phyloP scores from a whole-genome alignment of 306 rosid genomes.

The Casuarina cunninghamiana region DNA sequence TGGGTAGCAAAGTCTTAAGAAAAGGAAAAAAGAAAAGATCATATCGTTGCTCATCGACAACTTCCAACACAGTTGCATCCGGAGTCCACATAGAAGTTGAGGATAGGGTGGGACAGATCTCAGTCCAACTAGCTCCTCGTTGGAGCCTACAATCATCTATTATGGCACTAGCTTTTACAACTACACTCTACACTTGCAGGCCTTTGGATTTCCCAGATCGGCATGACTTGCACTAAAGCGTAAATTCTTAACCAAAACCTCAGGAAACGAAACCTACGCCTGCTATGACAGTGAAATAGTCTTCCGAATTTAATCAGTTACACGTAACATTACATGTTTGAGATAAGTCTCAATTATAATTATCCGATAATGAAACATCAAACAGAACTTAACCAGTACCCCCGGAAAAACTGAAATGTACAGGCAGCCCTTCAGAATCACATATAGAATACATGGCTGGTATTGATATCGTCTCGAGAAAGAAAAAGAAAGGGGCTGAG shows the following conservation, averaged over 20 bases:
- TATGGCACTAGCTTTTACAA: background rate
- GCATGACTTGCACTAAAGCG: background rate
- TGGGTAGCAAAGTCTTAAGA: too few species aligned
- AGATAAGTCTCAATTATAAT: slow-evolving; percentile 11
- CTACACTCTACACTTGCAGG: background rate
- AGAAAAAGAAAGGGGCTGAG: slow-evolving; percentile 21
- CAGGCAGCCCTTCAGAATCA: slow-evolving; percentile 24
- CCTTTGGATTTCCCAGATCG: background rate
- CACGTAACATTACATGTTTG: slow-evolving; percentile 13
- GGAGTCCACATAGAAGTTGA: too few species aligned
- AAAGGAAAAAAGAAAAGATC: too few species aligned
- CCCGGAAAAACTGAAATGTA: slow-evolving; percentile 27
- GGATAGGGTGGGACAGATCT: too few species aligned
- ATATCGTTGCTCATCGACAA: too few species aligned
- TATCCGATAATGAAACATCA: slow-evolving; percentile 35
- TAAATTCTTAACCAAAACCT: background rate
- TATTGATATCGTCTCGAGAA: slow-evolving; percentile 21
- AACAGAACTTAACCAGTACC: slow-evolving; percentile 21
- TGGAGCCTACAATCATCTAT: background rate
- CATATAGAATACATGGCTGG: slow-evolving; percentile 20
- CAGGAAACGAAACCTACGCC: background rate
- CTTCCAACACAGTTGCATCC: too few species aligned
- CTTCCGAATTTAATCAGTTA: slow-evolving; percentile 15
- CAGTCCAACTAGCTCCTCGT: background rate
- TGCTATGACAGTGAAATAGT: background rate